These are phyloP conservation scores for Quercus aquifolioides DNA, from an alignment of 306 rosid species.

Conservation along the genomic window DNA sequence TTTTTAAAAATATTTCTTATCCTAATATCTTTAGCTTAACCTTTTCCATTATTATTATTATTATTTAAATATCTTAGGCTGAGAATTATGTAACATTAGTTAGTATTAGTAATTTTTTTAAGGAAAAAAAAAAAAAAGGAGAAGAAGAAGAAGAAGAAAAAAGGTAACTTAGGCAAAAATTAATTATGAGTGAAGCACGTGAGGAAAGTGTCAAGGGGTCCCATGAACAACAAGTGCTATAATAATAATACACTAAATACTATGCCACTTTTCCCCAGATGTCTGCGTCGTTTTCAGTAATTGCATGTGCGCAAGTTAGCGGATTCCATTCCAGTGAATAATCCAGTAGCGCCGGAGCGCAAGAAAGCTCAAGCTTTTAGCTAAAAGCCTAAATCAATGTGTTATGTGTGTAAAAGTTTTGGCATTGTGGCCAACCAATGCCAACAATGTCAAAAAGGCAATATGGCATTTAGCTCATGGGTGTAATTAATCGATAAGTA, in stretches of 20 bases:
- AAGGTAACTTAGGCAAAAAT: too few relatives aligned
- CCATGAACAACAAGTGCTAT: not conserved
- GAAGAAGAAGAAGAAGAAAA: too few relatives aligned
- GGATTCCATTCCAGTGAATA: not conserved
- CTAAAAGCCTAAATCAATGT: not conserved
- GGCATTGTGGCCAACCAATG: not conserved
- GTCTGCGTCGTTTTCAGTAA: constrained; percentile 11
- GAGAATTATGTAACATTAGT: too few relatives aligned
- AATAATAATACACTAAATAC: too few relatives aligned
- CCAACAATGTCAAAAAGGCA: not conserved
- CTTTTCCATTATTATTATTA: too few relatives aligned
- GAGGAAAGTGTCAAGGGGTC: too few relatives aligned
- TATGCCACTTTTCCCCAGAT: not conserved
- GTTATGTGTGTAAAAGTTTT: not conserved
- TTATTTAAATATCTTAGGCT: too few relatives aligned
- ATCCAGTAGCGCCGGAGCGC: not conserved
- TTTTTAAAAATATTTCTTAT: too few relatives aligned
- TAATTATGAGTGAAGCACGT: too few relatives aligned
- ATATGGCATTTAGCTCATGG: not conserved
- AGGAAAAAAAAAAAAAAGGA: fast-evolving
- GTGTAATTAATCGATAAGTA: not conserved
- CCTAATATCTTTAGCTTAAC: too few relatives aligned
- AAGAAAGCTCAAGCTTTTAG: not conserved
- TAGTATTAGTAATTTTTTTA: too few relatives aligned
- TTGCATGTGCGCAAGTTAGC: constrained; percentile 30